phyloP scores from a whole-genome alignment of 192 early-diverging fungal genomes.

The Rhizoclosmatium sp. region DNA sequence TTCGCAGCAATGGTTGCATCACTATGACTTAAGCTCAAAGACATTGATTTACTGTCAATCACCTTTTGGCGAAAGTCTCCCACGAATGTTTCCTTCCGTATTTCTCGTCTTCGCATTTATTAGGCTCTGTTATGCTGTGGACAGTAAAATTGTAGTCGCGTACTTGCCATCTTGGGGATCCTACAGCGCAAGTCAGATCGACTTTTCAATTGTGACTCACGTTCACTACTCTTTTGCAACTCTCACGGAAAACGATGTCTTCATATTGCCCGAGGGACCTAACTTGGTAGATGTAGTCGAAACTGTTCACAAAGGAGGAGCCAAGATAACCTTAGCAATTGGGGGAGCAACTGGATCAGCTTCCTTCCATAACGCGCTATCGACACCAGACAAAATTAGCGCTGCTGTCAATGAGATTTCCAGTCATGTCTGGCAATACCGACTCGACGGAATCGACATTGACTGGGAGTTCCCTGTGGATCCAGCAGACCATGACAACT shows the following conservation, averaged over 20 bases:
- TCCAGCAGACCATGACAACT: not conserved
- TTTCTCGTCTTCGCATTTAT: too few relatives aligned
- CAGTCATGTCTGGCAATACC: not conserved
- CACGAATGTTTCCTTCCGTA: too few relatives aligned
- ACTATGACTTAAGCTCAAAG: too few relatives aligned
- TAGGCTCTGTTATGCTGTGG: too few relatives aligned
- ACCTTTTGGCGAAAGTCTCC: too few relatives aligned
- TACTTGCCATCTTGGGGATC: not conserved
- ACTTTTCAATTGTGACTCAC: conserved; percentile 9
- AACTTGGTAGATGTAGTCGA: not conserved
- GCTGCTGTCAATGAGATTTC: not conserved
- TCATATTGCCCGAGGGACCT: not conserved
- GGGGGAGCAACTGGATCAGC: not conserved
- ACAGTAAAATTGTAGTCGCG: conserved; percentile 3
- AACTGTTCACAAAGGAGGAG: not conserved
- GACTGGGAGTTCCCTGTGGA: conserved; percentile 7
- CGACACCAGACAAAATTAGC: not conserved
- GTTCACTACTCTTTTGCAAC: not conserved
- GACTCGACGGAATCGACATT: conserved; percentile 5
- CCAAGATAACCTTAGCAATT: too few relatives aligned
- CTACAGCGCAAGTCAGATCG: not conserved
- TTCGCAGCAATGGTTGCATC: too few relatives aligned
- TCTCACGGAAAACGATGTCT: not conserved
- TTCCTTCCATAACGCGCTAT: not conserved
- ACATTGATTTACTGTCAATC: too few relatives aligned